Evolutionary conservation across 495 filamentous ascomycete genomes (phyloP).

Genomic region (Parathielavia hyrcaniae): DNA sequence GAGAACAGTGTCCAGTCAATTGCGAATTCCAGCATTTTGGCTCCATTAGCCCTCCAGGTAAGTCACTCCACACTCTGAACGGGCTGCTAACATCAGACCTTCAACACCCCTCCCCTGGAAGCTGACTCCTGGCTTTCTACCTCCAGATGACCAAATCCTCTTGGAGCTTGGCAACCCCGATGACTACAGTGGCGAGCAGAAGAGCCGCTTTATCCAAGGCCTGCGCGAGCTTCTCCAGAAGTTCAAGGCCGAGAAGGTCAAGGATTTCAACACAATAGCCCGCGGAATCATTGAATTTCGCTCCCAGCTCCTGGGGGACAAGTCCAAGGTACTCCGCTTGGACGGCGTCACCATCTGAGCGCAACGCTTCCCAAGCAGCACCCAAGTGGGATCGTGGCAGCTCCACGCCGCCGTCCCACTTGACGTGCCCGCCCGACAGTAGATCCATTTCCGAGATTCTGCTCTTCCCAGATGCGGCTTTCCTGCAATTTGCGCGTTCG

Average conservation of each 20-base stretch:
- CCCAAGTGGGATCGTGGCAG: not conserved
- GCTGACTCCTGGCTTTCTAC: conserved; percentile 55
- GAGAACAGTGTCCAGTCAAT: conserved; percentile 74
- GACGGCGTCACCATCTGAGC: conserved; percentile 34
- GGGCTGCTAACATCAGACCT: conserved; percentile 33
- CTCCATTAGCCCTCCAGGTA: conserved; percentile 72
- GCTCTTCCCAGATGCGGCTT: conserved; percentile 10
- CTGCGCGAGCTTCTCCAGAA: conserved; percentile 68
- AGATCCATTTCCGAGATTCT: conserved; percentile 16
- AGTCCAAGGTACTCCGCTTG: conserved; percentile 45
- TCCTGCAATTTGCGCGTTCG: conserved; percentile 11
- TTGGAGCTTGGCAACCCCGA: conserved; percentile 73
- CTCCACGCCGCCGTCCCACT: not conserved
- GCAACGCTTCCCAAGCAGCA: not conserved
- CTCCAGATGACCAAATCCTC: conserved; percentile 78
- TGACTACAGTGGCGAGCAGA: conserved; percentile 62
- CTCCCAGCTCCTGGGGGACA: conserved; percentile 47
- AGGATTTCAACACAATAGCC: conserved; percentile 76
- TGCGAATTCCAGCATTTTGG: conserved; percentile 72
- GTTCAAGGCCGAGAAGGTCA: conserved; percentile 65
- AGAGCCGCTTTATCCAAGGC: conserved; percentile 64
- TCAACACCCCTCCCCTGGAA: conserved; percentile 30
- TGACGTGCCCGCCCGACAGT: conserved; percentile 16
- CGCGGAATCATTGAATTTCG: conserved; percentile 77
- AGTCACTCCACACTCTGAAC: conserved; percentile 40